Evolutionary conservation across 2,329 filamentous ascomycete species (phyloP), one percentile per base, ranked within the genome.

Genomic region (Curvularia lunata): DNA sequence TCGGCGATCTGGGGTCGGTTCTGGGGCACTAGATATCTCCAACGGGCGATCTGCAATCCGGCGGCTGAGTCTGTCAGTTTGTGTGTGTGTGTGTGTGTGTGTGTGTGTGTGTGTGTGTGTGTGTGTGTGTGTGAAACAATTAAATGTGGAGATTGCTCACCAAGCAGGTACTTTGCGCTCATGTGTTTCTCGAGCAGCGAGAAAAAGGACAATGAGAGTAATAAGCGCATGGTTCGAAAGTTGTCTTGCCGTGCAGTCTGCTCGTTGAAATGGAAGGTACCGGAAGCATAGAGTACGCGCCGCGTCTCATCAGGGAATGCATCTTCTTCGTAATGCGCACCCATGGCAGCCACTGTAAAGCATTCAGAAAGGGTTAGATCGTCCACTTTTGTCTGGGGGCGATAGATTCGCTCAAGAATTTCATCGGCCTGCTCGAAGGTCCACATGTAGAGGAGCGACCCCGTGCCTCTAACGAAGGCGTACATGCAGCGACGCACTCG

Each of bases 181-280:
- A 75, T 73, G 48, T 77, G 75, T 59, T 77, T 76, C 59, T 77
- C 74, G 1, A 77, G 62, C 2, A 77, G 42, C 3, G 75, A 69
- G 56, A 77, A 75, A 45, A 77, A 74, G 0, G 75, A 75, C 58
- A 75, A 68, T 2, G 71, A 69, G 7, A 77, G 58, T 2, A 78
- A 56, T 10, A 77, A 56, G 13, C 75, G 70, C 74, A 76, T 76
- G 3, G 74, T 71, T 12, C 72, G 69, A 5, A 74, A 51, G 41
- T 76, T 71, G 47, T 76, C 68, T 5, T 65, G 41, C 25, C 66
- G 61, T 3, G 72, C 69, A 9, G 68, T 69, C 18, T 66, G 65
- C 47, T 75, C 72, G 30, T 76, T 64, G 52, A 77, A 76, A 5
- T 71, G 68, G 2, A 73, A 53, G 0, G 71, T 71, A 3, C 71